These are phyloP conservation scores for Lathyrus sativus DNA, from an alignment of 306 rosid species.

Conservation along the genomic window DNA sequence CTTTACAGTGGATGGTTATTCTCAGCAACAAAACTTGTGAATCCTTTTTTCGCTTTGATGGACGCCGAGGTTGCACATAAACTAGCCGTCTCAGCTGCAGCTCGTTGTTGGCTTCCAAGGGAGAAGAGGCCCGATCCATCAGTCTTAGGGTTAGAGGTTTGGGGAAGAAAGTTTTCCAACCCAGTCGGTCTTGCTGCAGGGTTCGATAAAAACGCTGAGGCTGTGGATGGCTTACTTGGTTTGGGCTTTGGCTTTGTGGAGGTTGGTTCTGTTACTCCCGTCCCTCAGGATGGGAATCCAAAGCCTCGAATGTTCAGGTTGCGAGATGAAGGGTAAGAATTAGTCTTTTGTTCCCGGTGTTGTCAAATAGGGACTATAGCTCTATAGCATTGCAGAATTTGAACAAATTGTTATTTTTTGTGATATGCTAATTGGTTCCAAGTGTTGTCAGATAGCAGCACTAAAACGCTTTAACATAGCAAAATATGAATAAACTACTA, in stretches of 20 bases:
- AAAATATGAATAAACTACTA: too few relatives aligned
- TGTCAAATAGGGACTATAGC: too few relatives aligned
- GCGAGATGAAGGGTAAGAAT: slow-evolving; percentile 67
- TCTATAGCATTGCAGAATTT: too few relatives aligned
- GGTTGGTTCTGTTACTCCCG: slow-evolving; percentile 96
- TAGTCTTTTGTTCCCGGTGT: slow-evolving; percentile 16
- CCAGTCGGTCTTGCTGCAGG: slow-evolving; percentile 99
- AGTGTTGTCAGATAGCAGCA: too few relatives aligned
- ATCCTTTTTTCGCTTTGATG: slow-evolving; percentile 89
- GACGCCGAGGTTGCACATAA: slow-evolving; percentile 90
- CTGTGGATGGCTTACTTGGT: slow-evolving; percentile 87
- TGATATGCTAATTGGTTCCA: too few relatives aligned
- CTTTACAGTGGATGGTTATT: slow-evolving; percentile 92
- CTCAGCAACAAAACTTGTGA: slow-evolving; percentile 88
- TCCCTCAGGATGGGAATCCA: slow-evolving; percentile 94
- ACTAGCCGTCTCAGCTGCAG: slow-evolving; percentile 85
- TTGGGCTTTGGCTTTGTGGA: slow-evolving; percentile 96
- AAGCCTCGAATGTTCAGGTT: slow-evolving; percentile 92
- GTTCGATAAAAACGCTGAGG: slow-evolving; percentile 95
- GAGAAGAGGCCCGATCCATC: slow-evolving; percentile 86
- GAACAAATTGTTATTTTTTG: too few relatives aligned
- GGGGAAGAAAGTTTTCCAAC: slow-evolving; percentile 97
- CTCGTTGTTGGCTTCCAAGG: slow-evolving; percentile 96
- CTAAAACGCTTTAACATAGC: too few relatives aligned
- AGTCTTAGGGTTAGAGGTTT: slow-evolving; percentile 78